phyloP scores from a whole-genome alignment of 257 asterid genomes.

The Nicotiana attenuata region DNA sequence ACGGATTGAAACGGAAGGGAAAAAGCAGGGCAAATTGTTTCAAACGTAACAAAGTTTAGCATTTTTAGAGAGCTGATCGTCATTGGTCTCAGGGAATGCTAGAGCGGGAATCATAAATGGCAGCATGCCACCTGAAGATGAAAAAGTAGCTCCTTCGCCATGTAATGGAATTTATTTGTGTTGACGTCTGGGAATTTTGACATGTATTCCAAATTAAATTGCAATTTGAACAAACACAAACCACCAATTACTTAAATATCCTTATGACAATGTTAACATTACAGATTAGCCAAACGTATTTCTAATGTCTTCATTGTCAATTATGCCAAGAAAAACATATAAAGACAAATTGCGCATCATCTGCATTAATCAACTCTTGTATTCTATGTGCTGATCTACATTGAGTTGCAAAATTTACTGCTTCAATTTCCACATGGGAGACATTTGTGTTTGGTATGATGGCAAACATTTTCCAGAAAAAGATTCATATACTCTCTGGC shows the following conservation, averaged over 20 bases:
- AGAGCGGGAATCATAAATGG: background rate
- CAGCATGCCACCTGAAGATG: background rate
- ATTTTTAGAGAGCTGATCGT: background rate
- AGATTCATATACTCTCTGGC: background rate
- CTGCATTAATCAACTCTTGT: background rate
- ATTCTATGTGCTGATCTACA: background rate
- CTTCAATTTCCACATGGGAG: background rate
- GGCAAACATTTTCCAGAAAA: background rate
- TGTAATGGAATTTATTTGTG: background rate
- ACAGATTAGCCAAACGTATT: background rate
- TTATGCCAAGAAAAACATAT: background rate
- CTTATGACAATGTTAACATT: background rate
- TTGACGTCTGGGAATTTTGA: background rate
- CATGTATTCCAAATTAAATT: background rate
- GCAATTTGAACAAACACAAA: background rate
- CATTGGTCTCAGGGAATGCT: background rate
- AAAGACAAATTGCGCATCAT: background rate
- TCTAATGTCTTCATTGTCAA: background rate
- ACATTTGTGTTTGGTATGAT: background rate
- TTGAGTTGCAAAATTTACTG: background rate
- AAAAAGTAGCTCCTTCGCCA: background rate
- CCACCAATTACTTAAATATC: background rate
- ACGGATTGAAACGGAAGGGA: too few relatives aligned
- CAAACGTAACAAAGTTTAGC: background rate
- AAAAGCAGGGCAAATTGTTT: background rate